Evolutionary conservation across 768 basidiomycete genomes (phyloP), one percentile per base, ranked within the genome.

Genomic region (Tulasnella sp.): DNA sequence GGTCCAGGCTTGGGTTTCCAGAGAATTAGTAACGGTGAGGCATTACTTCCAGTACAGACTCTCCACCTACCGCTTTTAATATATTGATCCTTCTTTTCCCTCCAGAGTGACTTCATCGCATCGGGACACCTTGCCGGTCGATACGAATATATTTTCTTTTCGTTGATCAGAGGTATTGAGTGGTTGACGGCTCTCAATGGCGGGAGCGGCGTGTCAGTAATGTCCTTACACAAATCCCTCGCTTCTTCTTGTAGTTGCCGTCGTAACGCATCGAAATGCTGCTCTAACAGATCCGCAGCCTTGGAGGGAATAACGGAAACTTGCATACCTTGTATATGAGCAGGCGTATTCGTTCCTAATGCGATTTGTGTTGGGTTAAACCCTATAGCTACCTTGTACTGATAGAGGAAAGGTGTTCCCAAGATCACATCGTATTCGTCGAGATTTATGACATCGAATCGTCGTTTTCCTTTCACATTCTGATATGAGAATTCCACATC

Each of bases 401-500:
- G 77, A 38, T 40, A 68, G 12, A 77, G 38, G 40, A 78, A 80
- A 14, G 80, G 80, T 3, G 76, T 56, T 21, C 88, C 85, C 0
- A 88, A 80, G 4, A 87, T 86, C 0, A 86, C 3, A 31, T 89
- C 86, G 56, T 88, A 88, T 6, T 82, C 83, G 0, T 85, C 82
- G 0, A 88, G 12, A 74, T 88, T 88, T 0, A 85, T 83, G 0
- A 88, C 81, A 80, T 88, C 84, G 75, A 88, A 87, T 4, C 82
- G 80, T 0, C 84, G 39, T 0, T 78, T 74, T 19, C 84, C 83
- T 14, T 84, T 81, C 0, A 89, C 85, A 0, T 71, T 36, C 79
- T 88, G 86, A 81, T 88, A 89, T 16, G 81, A 56, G 3, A 88
- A 46, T 2, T 82, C 14, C 0, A 81, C 86, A 4, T 46, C 77